phyloP scores from a whole-genome alignment of 2,329 filamentous ascomycete species.

The Volutella citrinella region DNA sequence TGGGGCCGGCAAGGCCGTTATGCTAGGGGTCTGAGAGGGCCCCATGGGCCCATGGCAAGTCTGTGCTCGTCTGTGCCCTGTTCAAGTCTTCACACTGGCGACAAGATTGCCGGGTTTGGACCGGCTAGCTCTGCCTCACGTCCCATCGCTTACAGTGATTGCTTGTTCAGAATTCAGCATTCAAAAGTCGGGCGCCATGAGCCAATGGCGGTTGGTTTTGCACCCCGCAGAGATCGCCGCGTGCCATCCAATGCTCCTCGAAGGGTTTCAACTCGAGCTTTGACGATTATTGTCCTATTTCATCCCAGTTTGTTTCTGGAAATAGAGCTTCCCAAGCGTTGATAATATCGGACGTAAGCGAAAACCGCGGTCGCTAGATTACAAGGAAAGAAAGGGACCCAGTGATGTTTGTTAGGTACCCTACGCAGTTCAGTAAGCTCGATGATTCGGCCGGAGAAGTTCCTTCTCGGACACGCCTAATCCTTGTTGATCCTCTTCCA shows the following conservation, averaged over 20 bases:
- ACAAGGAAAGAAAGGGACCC: slow-evolving; percentile 16
- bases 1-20: slow-evolving; percentile 23
- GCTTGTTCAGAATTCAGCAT: too few species aligned
- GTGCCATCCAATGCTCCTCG: slow-evolving; percentile 13
- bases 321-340: slow-evolving; percentile 24
- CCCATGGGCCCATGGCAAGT: too few species aligned
- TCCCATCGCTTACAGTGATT: too few species aligned
- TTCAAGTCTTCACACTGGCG: too few species aligned
- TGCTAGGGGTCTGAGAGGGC: too few species aligned
- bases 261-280: slow-evolving; percentile 7
- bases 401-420: too few species aligned
- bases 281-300: slow-evolving; percentile 1
- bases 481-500: slow-evolving; percentile 63
- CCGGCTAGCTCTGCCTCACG: too few species aligned
- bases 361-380: too few species aligned
- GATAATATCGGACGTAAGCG: too few species aligned
- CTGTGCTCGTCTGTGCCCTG: too few species aligned
- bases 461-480: slow-evolving; percentile 23
- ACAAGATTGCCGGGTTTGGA: too few species aligned
- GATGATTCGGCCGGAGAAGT: slow-evolving; percentile 2
- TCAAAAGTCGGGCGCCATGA: slow-evolving; percentile 23
- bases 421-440: slow-evolving; percentile 1
- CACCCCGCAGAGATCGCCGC: slow-evolving; percentile 19
- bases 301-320: slow-evolving; percentile 17
- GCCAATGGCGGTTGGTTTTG: slow-evolving; percentile 19